Evolutionary conservation across 1,284 basidiomycete species (phyloP), one percentile per base, ranked within the genome.

Genomic region (Rhodofomes roseus): DNA sequence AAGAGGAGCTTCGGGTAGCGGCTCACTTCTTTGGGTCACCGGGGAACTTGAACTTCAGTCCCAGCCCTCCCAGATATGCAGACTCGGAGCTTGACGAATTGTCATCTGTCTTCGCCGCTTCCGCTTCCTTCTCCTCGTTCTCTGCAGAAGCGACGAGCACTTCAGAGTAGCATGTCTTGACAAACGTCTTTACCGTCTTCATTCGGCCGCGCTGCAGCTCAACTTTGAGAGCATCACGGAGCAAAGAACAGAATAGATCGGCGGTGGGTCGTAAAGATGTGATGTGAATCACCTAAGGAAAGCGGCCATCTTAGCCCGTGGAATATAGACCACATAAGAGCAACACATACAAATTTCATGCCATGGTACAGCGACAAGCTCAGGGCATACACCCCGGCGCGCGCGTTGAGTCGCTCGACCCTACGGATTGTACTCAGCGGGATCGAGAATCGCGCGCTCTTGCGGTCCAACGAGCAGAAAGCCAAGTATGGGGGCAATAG

Each of bases 201-300:
- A 99, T 98, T 71, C 90, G 87, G 6, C 92, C 90, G 11, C 87
- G 84, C 74, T 94, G 87, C 22, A 92, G 77, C 66, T 98, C 93
- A 0, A 89, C 81, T 75, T 96, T 98, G 63, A 99, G 84, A 6
- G 93, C 89, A 68, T 96, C 92, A 4, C 95, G 88, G 2, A 99
- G 83, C 2, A 93, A 80, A 1, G 90, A 84, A 69, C 96, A 98
- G 78, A 99, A 99, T 37, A 90, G 83, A 69, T 99, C 96, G 48
- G 96, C 97, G 0, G 93, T 95, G 8, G 95, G 94, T 36, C 96
- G 84, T n/a, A 99, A 82, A 0, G 95, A 95, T 8, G 97, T 98
- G 59, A 99, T 79, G 78, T 99, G 96, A 1, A 99, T 85, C 65
- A 98, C 91, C 95, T 97, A 12, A 29, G 8, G 44, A 18, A 59